These are phyloP conservation scores for Solanum etuberosum DNA, from an alignment of 257 asterid species.

Conservation along the genomic window DNA sequence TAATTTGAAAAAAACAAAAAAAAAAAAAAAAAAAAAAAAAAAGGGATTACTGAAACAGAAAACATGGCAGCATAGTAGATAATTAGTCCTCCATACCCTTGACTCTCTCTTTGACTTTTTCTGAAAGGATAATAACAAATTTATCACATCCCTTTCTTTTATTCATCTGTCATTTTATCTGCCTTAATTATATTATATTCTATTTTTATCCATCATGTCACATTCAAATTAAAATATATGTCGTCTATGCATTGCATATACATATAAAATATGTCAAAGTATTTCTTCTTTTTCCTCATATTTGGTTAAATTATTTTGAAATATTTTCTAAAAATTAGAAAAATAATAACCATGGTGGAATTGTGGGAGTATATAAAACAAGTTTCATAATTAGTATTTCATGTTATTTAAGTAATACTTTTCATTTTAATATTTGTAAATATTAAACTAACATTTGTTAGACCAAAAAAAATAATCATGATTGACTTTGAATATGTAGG, in stretches of 20 bases:
- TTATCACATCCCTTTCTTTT: background rate
- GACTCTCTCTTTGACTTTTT: background rate
- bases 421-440: no score
- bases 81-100: background rate
- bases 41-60: slow-evolving; percentile 14
- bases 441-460: background rate
- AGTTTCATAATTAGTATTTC: background rate
- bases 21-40: slow-evolving; percentile 15
- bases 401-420: no score
- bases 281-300: no score
- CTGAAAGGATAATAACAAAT: slow-evolving; percentile 32
- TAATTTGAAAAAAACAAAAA: no score
- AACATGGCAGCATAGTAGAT: slow-evolving; percentile 10
- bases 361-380: no score
- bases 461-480: background rate
- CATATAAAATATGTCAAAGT: background rate
- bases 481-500: background rate
- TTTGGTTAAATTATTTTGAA: no score
- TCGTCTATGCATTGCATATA: background rate
- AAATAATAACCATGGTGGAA: no score
- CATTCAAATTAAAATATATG: background rate
- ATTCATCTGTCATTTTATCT: background rate
- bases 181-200: background rate
- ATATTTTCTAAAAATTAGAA: no score
- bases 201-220: background rate